These are phyloP conservation scores for Xylaria sp. DNA, from an alignment of 2,329 filamentous ascomycete species.

Conservation along the genomic window DNA sequence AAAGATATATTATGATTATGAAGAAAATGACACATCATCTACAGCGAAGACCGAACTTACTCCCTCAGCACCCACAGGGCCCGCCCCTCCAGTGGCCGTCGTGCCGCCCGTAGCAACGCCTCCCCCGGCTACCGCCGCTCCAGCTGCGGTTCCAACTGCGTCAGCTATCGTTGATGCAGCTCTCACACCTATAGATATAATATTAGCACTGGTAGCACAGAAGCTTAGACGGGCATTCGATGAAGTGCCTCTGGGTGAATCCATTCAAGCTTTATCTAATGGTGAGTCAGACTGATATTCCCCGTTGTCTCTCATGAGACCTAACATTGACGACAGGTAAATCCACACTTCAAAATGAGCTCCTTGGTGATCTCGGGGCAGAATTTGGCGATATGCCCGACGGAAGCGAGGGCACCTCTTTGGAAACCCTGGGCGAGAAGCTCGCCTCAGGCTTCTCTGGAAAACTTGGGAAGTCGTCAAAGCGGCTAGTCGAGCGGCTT, in stretches of 20 bases:
- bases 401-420: constrained; percentile 95
- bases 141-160: constrained; percentile 11
- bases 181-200: constrained; percentile 86
- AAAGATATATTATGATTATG: constrained; percentile 37
- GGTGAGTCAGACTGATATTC: constrained; percentile 61
- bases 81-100: background rate
- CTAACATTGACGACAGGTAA: constrained; percentile 72
- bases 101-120: constrained; percentile 7
- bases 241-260: constrained; percentile 92
- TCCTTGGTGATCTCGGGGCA: constrained; percentile 95
- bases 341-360: constrained; percentile 98
- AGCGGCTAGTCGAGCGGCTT: constrained; percentile 89
- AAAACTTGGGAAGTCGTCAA: constrained; percentile 95
- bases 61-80: background rate
- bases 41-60: background rate
- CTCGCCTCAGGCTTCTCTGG: constrained; percentile 99
- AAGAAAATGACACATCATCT: constrained; percentile 16
- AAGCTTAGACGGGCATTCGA: constrained; percentile 94
- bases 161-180: constrained; percentile 23
- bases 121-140: constrained; percentile 2
- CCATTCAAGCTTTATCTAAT: constrained; percentile 97
- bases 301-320: constrained; percentile 53
- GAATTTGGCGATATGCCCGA: constrained; percentile 99
- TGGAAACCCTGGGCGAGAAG: constrained; percentile 91
- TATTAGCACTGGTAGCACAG: constrained; percentile 89